A percentile compares a stretch with the other conserved stretches of the same genome.
phyloP scores from a whole-genome alignment of 805 yeast species.

The Yamadazyma olivae region DNA sequence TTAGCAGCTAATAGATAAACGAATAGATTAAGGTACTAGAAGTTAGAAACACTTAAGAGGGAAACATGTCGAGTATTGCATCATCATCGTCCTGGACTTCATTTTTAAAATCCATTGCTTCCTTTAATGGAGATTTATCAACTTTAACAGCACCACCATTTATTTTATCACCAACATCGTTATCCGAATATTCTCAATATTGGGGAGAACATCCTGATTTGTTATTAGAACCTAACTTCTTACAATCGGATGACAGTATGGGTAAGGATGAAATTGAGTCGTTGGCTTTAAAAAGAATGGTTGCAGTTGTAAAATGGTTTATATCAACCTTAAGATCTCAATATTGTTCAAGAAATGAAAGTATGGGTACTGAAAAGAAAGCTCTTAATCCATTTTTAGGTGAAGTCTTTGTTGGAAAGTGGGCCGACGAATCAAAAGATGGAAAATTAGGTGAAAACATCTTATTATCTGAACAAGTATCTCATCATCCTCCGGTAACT shows the following conservation, averaged over 20 bases:
- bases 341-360: constrained; percentile 88
- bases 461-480: constrained; percentile 85
- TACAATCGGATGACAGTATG: constrained; percentile 37
- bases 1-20: too few relatives aligned
- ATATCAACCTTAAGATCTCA: constrained; percentile 89
- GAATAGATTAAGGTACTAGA: too few relatives aligned
- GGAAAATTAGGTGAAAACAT: constrained; percentile 69
- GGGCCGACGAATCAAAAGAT: constrained; percentile 53
- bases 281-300: constrained; percentile 59
- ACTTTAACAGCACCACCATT: constrained; percentile 97
- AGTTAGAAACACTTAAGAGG: not conserved
- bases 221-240: constrained; percentile 66
- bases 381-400: constrained; percentile 96
- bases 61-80: constrained; percentile 18
- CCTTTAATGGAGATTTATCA: constrained; percentile 91
- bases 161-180: constrained; percentile 84
- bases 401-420: constrained; percentile 87
- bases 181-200: constrained; percentile 88
- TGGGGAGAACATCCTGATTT: constrained; percentile 94
- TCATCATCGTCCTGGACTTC: constrained; percentile 72
- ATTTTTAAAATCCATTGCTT: constrained; percentile 84
- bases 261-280: constrained; percentile 31
- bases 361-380: constrained; percentile 93
- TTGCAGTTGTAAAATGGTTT: constrained; percentile 88
- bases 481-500: constrained; percentile 98